A percentile compares a stretch with the other conserved stretches of the same genome.
These are phyloP conservation scores for Pseudogymnoascus sp. DNA, from an alignment of 2,329 filamentous ascomycete species.

Conservation along the genomic window DNA sequence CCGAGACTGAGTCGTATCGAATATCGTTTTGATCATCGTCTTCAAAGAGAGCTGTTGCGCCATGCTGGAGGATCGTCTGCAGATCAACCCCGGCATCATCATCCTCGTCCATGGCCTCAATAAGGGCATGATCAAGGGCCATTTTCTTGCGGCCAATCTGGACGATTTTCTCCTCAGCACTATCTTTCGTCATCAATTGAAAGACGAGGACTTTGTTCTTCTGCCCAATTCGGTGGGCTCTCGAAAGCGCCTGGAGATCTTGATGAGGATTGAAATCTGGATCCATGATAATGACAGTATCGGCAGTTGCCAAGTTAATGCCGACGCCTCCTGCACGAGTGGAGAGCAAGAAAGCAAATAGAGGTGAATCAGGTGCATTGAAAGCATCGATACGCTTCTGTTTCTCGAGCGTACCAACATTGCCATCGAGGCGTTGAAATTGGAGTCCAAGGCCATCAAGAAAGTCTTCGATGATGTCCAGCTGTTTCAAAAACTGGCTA, in stretches of 20 bases:
- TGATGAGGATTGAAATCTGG: constrained; percentile 97
- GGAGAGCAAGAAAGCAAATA: constrained; percentile 88
- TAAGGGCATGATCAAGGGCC: constrained; percentile 88
- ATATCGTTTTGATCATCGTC: constrained; percentile 68
- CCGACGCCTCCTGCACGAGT: constrained; percentile 93
- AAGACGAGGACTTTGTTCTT: constrained; percentile 94
- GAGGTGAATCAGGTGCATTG: constrained; percentile 71
- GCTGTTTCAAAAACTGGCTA: constrained; percentile 84
- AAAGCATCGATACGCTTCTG: constrained; percentile 91
- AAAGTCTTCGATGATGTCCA: constrained; percentile 90
- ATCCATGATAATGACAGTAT: constrained; percentile 96
- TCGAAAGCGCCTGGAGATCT: constrained; percentile 88
- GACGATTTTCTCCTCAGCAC: constrained; percentile 91
- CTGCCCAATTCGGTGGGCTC: constrained; percentile 93
- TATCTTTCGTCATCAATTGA: constrained; percentile 82
- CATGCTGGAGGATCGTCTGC: constrained; percentile 80
- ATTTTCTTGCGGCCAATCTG: constrained; percentile 94
- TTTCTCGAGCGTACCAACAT: constrained; percentile 71
- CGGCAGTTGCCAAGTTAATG: constrained; percentile 93
- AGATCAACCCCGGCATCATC: constrained; percentile 72
- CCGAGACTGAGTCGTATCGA: constrained; percentile 67
- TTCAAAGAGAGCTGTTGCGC: constrained; percentile 77
- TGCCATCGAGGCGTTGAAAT: constrained; percentile 81
- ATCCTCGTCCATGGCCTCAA: constrained; percentile 83
- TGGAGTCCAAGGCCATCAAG: constrained; percentile 63